Base-by-base conservation (phyloP, 1,284 basidiomycete genomes). In the Puccinia horiana region DNA sequence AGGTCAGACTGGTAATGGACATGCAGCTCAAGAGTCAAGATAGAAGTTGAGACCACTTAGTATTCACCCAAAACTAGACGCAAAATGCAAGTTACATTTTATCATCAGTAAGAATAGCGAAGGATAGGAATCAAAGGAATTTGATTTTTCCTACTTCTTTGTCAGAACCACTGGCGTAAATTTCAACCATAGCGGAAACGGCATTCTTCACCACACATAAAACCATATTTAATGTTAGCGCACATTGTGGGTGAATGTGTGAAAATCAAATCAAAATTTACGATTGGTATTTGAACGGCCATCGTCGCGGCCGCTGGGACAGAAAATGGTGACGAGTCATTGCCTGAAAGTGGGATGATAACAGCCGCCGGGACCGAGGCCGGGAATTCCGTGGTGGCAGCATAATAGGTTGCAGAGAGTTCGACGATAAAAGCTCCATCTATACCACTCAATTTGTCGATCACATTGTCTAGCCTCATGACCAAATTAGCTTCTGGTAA, bases 51-150 rank as follows among this genome's bases (percentile, higher is more conserved):
- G 40, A n/a, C 40, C 65, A 29, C 37, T 23, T 26, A 26, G 20
- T 40, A 23, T 37, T 80, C n/a, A 80, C 78, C 78, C 78, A 80
- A 73, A 80, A 80, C 78, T 80, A 74, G 16, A 72, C 32, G 69
- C 16, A 29, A 14, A 12, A 63, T n/a, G n/a, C n/a, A n/a, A n/a
- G n/a, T n/a, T n/a, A n/a, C n/a, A n/a, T n/a, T n/a, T n/a, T n/a
- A n/a, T n/a, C n/a, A n/a, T n/a, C n/a, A 32, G 14, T 73, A 3
- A 23, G 29, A 44, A n/a, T 12, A 56, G 2, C 26, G 26, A 47
- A 18, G 47, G 29, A 65, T 77, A 18, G 11, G 8, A 44, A 14
- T 20, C 40, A 47, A 47, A 70, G 4, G 14, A 5, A 5, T 12
- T 52, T 26, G 40, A 35, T 58, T 32, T 44, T 35, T 70, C 76